Base-by-base conservation (phyloP, 805 yeast genomes). In the Lipomyces chichibuensis region DNA sequence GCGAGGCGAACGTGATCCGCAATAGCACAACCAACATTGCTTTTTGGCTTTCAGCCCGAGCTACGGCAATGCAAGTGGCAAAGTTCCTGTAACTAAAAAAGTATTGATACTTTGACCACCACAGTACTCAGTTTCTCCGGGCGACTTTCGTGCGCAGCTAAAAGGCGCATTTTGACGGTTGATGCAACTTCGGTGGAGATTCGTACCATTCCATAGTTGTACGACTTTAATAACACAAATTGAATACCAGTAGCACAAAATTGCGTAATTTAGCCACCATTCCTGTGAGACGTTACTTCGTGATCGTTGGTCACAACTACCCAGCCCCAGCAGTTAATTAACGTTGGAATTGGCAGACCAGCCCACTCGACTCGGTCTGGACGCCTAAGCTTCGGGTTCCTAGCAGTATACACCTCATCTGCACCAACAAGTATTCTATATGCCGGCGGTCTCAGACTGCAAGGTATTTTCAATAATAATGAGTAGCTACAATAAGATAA, bases 1-100 rank as follows among this genome's bases (percentile, higher is more conserved):
- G 49, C 49, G 49, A 43, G 49, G 49, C 49, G 49, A 43, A 43
- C 49, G 20, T n/a, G 25, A 43, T 43, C 49, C 20, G 49, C 49
- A 43, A 13, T 4, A 43, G 49, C 11, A 17, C n/a, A 23, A 6
- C 11, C 49, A 43, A 43, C 49, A 23, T 43, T 43, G 49, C 49
- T 43, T 43, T 43, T 43, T 43, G 49, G 23, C 49, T 43, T 43
- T 43, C 11, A 8, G 14, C 43, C 13, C 14, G 17, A 14, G 17
- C 43, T 37, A 37, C 43, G 17, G 43, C 17, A 37, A 5, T 2
- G 23, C 49, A 23, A n/a, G 49, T 43, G 49, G 49, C 49, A n/a
- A 43, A 43, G 49, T 43, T 13, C 23, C 23, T n/a, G 49, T 43
- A 43, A 17, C 49, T 7, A n/a, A 43, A 43, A 6, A 17, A 6